Evolutionary conservation across 2,329 filamentous ascomycete species (phyloP).

Genomic region (Dryadomyces quercus-mongolicae): DNA sequence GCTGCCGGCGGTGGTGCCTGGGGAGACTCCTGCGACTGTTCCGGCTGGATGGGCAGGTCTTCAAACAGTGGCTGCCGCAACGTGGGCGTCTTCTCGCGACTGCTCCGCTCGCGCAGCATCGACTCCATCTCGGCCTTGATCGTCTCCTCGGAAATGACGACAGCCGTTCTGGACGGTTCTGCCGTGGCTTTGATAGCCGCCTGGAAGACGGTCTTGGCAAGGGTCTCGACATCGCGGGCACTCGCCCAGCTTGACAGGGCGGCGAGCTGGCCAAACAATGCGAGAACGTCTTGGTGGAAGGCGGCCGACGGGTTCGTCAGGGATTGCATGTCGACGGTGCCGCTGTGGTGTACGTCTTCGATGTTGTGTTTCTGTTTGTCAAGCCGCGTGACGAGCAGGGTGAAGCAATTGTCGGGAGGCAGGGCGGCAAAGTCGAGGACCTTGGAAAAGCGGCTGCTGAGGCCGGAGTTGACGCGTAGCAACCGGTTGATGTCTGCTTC

Average conservation of each 20-base stretch:
- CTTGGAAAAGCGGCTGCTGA: conserved; percentile 54
- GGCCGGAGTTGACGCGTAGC: conserved; percentile 46
- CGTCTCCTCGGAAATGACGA: background rate
- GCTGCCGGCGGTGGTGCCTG: too few species aligned
- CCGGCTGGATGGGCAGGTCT: background rate
- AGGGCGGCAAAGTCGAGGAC: background rate
- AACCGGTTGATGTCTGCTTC: conserved; percentile 51
- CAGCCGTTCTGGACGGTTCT: too few species aligned
- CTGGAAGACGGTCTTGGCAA: conserved; percentile 33
- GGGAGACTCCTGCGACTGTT: too few species aligned
- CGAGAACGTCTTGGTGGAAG: background rate
- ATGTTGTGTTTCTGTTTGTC: background rate
- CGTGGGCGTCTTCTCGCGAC: background rate
- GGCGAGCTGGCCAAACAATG: background rate
- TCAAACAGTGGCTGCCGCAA: background rate
- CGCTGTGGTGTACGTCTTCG: background rate
- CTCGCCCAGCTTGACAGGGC: background rate
- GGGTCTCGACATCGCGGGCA: background rate
- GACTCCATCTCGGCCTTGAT: background rate
- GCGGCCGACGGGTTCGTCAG: background rate
- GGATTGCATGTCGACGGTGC: background rate
- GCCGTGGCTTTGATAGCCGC: conserved; percentile 20
- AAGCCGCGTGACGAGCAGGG: background rate
- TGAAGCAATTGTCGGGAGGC: background rate
- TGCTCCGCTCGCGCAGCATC: background rate